These are phyloP conservation scores for Zychaea mexicana DNA, from an alignment of 371 early-diverging fungal genomes.

Conservation along the genomic window DNA sequence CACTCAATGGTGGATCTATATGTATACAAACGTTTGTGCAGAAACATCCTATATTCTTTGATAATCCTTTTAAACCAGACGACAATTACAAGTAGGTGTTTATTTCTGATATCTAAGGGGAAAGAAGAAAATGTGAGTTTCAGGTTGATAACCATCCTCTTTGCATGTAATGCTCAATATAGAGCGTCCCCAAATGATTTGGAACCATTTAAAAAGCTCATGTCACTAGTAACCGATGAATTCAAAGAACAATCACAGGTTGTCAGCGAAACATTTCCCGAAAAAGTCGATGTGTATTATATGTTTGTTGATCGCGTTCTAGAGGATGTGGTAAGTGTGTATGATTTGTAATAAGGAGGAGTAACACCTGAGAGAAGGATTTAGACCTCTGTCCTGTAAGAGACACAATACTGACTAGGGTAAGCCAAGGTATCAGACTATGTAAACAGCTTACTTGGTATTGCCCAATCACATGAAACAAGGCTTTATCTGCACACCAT, in stretches of 20 bases:
- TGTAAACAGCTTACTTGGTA: constrained; percentile 36
- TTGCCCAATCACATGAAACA: constrained; percentile 34
- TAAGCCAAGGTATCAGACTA: constrained; percentile 49
- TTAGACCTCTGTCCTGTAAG: not conserved
- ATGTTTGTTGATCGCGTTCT: constrained; percentile 64
- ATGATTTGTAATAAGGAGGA: too few species aligned
- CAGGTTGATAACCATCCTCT: too few species aligned
- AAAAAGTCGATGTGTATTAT: constrained; percentile 61
- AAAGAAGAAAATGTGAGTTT: too few species aligned
- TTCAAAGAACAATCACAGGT: constrained; percentile 64
- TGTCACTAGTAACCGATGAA: constrained; percentile 52
- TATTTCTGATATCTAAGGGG: not conserved
- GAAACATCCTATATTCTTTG: constrained; percentile 86
- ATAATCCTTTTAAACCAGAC: constrained; percentile 66
- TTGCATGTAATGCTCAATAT: not conserved
- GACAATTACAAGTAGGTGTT: constrained; percentile 56
- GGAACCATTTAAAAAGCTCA: constrained; percentile 43
- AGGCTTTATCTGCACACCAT: constrained; percentile 41
- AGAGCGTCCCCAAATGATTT: constrained; percentile 33
- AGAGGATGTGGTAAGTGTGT: constrained; percentile 68
- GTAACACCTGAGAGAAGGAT: not conserved
- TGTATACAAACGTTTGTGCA: constrained; percentile 84
- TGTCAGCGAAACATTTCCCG: constrained; percentile 70
- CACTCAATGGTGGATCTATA: constrained; percentile 79
- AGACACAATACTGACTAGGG: constrained; percentile 19